Conservation (phyloP, 176 grass and related monocot genomes). For the Cenchrus americanus region DNA sequence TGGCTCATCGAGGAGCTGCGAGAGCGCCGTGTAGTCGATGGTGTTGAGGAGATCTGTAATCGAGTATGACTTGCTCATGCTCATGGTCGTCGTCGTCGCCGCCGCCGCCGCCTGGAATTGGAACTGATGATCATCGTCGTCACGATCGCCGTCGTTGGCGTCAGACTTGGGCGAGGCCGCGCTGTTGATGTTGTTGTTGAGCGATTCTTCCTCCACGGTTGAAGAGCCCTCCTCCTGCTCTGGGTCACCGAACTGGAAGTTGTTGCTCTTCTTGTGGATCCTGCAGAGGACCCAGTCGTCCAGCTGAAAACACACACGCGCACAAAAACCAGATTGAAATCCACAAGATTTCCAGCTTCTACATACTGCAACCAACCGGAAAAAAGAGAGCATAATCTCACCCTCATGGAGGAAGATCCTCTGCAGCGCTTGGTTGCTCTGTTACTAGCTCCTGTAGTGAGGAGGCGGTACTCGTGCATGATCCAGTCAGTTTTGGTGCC, state of each 20-base stretch:
- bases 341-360: neutral
- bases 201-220: slow-evolving; percentile 32
- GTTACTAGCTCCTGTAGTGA: neutral
- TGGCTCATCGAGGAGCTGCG: slow-evolving; percentile 43
- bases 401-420: slow-evolving; percentile 64
- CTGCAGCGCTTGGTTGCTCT: slow-evolving; percentile 29
- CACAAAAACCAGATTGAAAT: neutral
- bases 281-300: slow-evolving; percentile 86
- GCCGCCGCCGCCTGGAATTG: too few species aligned
- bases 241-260: slow-evolving; percentile 15
- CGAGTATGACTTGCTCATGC: slow-evolving; percentile 49
- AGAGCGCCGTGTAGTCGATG: slow-evolving; percentile 48
- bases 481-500: slow-evolving; percentile 79
- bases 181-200: neutral
- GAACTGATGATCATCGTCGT: neutral
- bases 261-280: slow-evolving; percentile 70
- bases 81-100: too few species aligned
- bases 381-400: neutral
- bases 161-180: slow-evolving; percentile 20
- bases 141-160: too few species aligned
- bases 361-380: neutral
- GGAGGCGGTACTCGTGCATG: slow-evolving; percentile 91
- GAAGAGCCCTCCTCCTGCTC: slow-evolving; percentile 58
- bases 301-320: slow-evolving; percentile 60
- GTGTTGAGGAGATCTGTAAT: slow-evolving; percentile 62